phyloP scores from a whole-genome alignment of 805 yeast genomes.

The Komagataella kurtzmanii region DNA sequence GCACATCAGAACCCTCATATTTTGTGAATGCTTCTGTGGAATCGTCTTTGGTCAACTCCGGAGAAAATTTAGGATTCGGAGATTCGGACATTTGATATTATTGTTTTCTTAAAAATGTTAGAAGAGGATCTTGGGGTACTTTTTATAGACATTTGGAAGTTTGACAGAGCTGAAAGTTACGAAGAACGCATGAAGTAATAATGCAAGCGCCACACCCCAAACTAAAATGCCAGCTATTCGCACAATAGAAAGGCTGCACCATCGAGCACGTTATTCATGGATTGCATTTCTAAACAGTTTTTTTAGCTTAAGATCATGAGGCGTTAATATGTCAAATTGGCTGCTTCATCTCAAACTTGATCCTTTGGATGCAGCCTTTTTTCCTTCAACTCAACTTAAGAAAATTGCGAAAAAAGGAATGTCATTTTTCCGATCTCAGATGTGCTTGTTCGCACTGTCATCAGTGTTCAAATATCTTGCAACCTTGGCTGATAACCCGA shows the following conservation, averaged over 20 bases:
- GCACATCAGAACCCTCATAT: neutral
- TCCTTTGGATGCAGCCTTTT: neutral
- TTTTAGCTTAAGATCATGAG: neutral
- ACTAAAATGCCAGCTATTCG: neutral
- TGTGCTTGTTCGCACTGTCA: too few species aligned
- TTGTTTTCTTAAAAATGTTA: neutral
- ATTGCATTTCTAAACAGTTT: neutral
- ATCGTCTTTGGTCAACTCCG: neutral
- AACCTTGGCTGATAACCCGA: too few species aligned
- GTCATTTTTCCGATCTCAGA: too few species aligned
- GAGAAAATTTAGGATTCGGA: neutral
- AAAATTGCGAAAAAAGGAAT: too few species aligned
- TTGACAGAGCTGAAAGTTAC: neutral
- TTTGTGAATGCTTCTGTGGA: neutral
- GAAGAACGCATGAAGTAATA: neutral
- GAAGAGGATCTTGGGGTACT: neutral
- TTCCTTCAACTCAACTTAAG: too few species aligned
- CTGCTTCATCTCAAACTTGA: neutral
- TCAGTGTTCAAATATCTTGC: too few species aligned
- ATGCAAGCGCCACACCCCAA: neutral
- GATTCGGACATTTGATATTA: neutral
- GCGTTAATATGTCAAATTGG: neutral
- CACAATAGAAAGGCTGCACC: neutral
- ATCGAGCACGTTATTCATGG: neutral
- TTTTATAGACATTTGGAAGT: neutral